Base-by-base conservation (phyloP, 805 yeast genomes). In the Ogataea parapolymorpha region DNA sequence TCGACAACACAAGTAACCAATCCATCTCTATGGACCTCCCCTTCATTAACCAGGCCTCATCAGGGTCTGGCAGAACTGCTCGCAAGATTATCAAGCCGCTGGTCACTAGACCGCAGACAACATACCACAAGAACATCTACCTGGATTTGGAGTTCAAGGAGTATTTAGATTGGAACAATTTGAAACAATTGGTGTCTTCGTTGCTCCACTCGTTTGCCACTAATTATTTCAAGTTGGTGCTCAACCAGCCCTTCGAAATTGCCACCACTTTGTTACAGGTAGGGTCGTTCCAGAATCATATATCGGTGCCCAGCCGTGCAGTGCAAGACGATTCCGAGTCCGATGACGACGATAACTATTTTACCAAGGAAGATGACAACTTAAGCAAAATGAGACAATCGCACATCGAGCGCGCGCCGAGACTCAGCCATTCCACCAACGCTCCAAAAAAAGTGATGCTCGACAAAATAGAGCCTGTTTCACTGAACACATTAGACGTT, bases 191-290 rank as follows among this genome's bases (percentile, higher is more conserved):
- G 25, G 49, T 80, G 5, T 68, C 72, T 39, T 77, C 80, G 29
- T 68, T 88, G 44, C 62, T 79, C 17, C 69, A 74, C 57, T 78
- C 84, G 32, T 78, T 87, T 46, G 54, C 80, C 37, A 77, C 78
- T 49, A 82, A 80, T 49, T 91, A 93, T 65, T 61, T 79, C 40
- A 80, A 79, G 45, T 78, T 82, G 32, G 61, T 88, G 24, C 58
- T 85, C 7, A 75, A 86, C 14, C 97, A 93, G 62, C 98, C 99
- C 2, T 82, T 90, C 61, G 97, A 91, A 52, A 83, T 86, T 13
- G 77, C 85, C 5, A 72, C 91, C 41, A 70, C 87, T 49, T 68
- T 90, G 20, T 64, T 89, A 42, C 98, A 93, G 61, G 83, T 86
- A 11, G 95, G 95, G 3, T 76, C 74, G 24, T 81, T 83, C 56